Evolutionary conservation across 202 grass and related monocot genomes (phyloP), one percentile per base, ranked within the genome.

Genomic region (Hordeum pubiflorum): DNA sequence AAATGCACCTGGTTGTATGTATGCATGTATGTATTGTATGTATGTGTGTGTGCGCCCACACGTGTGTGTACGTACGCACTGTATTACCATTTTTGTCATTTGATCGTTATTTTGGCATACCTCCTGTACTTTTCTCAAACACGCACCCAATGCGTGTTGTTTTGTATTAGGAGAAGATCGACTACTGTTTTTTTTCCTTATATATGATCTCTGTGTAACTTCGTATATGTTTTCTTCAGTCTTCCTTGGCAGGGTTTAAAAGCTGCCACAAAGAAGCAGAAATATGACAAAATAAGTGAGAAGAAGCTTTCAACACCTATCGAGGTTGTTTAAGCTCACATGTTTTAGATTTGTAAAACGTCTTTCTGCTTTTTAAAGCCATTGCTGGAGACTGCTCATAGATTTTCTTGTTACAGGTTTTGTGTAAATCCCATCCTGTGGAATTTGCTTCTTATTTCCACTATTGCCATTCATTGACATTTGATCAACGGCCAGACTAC

Each of bases 211-310:
- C 31, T 63, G 8, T 82, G 10, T 81, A 75, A 79, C 24, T 77
- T 77, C 54, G 38, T 50, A 67, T 88, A 17, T 68, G 67, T 61
- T 86, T 77, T 39, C 9, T 87, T 9, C 79, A 94, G 91, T 85
- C 91, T 94, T 85, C 91, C 91, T 76, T 94, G 91, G 91, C 91
- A 91, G 74, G 91, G 89, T 41, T 83, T 94, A 26, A 91, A 91
- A 89, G 89, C 83, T 72, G 84, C 86, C 39, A 91, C 91, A 76
- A 91, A 94, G 68, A 91, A 91, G 76, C 86, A 87, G 50, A 94
- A 94, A 63, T 89, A 91, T 74, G 91, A 91, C n/a, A 94, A 91
- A 86, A 91, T 91, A 89, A 82, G 86, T 34, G 86, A 91, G 77
- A 91, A 85, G 75, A 94, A 94, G 70, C 84, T 93, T 81, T 88